A percentile compares a stretch with the other conserved stretches of the same genome.
phyloP scores from a whole-genome alignment of 257 asterid genomes.

The Thymus quinquecostatus region DNA sequence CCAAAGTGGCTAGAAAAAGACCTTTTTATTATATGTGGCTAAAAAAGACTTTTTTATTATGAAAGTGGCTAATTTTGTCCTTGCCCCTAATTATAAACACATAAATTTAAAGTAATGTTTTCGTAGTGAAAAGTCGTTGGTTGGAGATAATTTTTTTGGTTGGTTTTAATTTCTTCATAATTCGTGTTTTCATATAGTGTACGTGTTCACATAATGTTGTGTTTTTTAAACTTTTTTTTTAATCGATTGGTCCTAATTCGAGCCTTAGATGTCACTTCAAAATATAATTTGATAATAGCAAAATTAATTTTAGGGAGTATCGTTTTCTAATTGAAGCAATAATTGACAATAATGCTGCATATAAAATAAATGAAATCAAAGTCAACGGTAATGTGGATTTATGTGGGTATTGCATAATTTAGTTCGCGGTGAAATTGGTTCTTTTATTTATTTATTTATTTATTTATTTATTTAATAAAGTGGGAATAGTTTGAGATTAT shows the following conservation, averaged over 20 bases:
- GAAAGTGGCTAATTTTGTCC: no score
- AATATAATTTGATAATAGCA: not conserved
- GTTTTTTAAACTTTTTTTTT: not conserved
- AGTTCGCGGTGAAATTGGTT: not conserved
- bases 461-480: no score
- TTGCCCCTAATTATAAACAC: constrained; percentile 13
- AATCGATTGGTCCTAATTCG: not conserved
- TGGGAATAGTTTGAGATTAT: no score
- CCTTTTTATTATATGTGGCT: no score
- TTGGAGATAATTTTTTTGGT: not conserved
- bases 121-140: constrained; percentile 20
- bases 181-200: constrained; percentile 12
- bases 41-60: no score
- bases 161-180: not conserved
- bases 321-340: constrained; percentile 10
- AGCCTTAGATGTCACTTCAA: constrained; percentile 28
- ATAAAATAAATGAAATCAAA: not conserved
- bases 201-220: constrained; percentile 5
- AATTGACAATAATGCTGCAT: constrained; percentile 30
- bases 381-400: constrained; percentile 21
- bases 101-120: constrained; percentile 8
- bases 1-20: no score
- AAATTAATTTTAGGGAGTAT: not conserved
- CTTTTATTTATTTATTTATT: not conserved
- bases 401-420: not conserved